Evolutionary conservation across 306 rosid genomes (phyloP).

Genomic region (Bauhinia variegata): DNA sequence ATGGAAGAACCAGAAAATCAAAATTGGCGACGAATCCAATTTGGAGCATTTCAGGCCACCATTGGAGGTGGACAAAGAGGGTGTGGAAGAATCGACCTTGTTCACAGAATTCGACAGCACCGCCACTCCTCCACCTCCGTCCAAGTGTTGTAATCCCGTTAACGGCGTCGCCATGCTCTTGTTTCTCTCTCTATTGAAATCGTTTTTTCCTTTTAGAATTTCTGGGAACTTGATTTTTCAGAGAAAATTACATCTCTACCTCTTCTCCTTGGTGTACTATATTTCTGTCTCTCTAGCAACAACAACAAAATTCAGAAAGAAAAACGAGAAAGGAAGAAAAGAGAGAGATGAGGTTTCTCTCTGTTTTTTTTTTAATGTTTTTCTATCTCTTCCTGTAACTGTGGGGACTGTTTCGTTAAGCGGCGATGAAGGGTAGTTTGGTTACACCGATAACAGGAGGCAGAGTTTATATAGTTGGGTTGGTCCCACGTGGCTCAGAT

Average conservation of each 20-base stretch:
- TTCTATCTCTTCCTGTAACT: background rate
- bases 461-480: conserved; percentile 12
- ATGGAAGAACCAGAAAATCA: conserved; percentile 86
- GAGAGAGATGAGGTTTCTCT: conserved; percentile 27
- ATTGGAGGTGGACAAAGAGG: conserved; percentile 38
- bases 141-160: conserved; percentile 61
- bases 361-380: conserved; percentile 23
- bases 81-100: conserved; percentile 68
- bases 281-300: conserved; percentile 3
- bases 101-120: conserved; percentile 65
- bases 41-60: conserved; percentile 55
- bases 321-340: too few species aligned
- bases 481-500: conserved; percentile 48
- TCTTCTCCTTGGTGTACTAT: background rate
- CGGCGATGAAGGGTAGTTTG: conserved; percentile 47
- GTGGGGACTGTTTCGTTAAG: conserved; percentile 28
- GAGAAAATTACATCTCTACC: conserved; percentile 5
- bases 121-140: conserved; percentile 81
- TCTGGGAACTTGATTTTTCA: conserved; percentile 23
- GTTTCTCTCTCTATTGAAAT: background rate
- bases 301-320: conserved; percentile 24
- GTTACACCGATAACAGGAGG: conserved; percentile 36
- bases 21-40: conserved; percentile 78
- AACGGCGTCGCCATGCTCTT: conserved; percentile 75
- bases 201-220: conserved; percentile 7